Percentiles rank a stretch among this genome's conserved stretches.
Evolutionary conservation across 2,329 filamentous ascomycete species (phyloP).

Genomic region (Lachnellula suecica): DNA sequence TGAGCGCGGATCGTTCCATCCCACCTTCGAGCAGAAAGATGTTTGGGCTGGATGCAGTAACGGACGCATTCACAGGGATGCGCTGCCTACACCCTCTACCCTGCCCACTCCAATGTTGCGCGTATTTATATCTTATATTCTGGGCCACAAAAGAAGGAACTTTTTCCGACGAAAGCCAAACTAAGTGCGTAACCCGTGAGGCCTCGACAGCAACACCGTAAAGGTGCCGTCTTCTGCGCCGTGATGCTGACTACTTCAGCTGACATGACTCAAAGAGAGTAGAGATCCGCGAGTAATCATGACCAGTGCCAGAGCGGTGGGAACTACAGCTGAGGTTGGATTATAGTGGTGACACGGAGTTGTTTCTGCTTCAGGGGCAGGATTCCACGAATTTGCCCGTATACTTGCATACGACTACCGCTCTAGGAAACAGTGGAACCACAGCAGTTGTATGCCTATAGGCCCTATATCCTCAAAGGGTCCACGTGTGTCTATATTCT

Average conservation of each 20-base stretch:
- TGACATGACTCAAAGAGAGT: background rate
- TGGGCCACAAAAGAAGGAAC: too few relatives aligned
- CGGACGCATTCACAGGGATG: too few relatives aligned
- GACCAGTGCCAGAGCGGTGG: background rate
- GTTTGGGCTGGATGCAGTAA: too few relatives aligned
- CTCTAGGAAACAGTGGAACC: background rate
- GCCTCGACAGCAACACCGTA: too few relatives aligned
- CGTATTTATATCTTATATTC: too few relatives aligned
- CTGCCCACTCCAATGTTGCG: too few relatives aligned
- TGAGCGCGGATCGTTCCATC: too few relatives aligned
- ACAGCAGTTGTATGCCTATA: background rate
- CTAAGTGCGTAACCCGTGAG: too few relatives aligned
- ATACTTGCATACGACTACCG: background rate
- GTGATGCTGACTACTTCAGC: background rate
- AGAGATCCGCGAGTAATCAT: background rate
- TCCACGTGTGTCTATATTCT: background rate
- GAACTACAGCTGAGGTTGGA: background rate
- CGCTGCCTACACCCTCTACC: too few relatives aligned
- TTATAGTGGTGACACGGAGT: constrained; percentile 1
- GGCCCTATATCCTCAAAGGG: background rate
- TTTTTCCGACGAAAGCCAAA: too few relatives aligned
- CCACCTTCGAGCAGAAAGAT: too few relatives aligned
- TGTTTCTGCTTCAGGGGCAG: background rate
- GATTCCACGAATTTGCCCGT: background rate
- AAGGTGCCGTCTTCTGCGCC: background rate